Percentiles rank a stretch among this genome's conserved stretches.
phyloP scores from a whole-genome alignment of 2,329 filamentous ascomycete species.

The Fusarium sp. region DNA sequence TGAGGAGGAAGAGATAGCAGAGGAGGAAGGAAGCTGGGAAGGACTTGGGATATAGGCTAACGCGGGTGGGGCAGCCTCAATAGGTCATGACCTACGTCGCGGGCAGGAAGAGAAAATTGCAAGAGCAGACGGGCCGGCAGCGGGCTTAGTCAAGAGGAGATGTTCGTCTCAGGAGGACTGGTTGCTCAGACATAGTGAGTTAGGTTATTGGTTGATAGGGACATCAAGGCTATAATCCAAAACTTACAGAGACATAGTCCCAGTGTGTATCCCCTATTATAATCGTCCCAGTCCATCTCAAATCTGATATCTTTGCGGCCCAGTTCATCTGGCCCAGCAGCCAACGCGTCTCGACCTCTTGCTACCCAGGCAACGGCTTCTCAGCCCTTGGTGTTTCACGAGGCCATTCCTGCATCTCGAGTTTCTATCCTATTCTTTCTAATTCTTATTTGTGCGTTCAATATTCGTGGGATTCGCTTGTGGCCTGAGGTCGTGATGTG shows the following conservation, averaged over 20 bases:
- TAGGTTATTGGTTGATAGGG: constrained; percentile 2
- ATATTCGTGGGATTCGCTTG: constrained; percentile 1
- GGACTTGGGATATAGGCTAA: constrained; percentile 13
- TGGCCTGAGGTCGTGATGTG: constrained; percentile 3
- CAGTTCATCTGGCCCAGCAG: not conserved
- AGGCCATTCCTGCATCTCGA: not conserved
- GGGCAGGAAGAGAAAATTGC: constrained; percentile 7
- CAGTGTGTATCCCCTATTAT: not conserved
- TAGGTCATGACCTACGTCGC: constrained; percentile 3
- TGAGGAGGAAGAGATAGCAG: constrained; percentile 8
- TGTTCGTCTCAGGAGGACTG: constrained; percentile 6
- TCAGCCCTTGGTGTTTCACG: not conserved
- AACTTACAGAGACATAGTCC: not conserved
- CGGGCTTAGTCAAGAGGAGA: constrained; percentile 8
- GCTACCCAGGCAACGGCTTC: constrained; percentile 10
- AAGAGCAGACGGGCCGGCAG: constrained; percentile 25
- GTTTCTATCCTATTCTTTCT: constrained; percentile 10
- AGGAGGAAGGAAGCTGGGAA: constrained; percentile 16
- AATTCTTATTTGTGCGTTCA: constrained; percentile 35
- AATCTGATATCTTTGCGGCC: constrained; percentile 13
- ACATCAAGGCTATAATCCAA: not conserved
- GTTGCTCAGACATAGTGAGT: constrained; percentile 13
- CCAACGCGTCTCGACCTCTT: constrained; percentile 14
- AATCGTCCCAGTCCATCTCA: not conserved
- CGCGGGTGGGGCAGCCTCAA: constrained; percentile 15